phyloP scores from a whole-genome alignment of 1,284 basidiomycete species.

The Melampsora abietis-canadensis region DNA sequence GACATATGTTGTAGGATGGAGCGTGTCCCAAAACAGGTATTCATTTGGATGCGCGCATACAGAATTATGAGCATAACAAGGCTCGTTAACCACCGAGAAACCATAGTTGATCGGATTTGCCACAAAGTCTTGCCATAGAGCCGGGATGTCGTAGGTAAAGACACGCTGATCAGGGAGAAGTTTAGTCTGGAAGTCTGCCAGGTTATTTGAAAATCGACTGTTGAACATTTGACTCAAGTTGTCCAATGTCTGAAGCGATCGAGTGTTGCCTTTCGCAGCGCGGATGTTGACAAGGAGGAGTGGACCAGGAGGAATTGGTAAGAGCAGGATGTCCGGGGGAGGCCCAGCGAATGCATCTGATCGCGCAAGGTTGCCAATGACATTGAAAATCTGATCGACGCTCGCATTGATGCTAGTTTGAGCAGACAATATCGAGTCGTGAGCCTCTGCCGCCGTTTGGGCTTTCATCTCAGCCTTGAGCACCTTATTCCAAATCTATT shows the following conservation, averaged over 20 bases:
- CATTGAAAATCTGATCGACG: constrained; percentile 26
- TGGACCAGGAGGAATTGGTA: constrained; percentile 32
- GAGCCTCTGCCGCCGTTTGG: constrained; percentile 10
- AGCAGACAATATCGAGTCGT: constrained; percentile 4
- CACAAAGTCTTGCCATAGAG: constrained; percentile 28
- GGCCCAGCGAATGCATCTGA: constrained; percentile 19
- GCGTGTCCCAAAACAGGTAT: constrained; percentile 34
- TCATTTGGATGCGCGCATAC: constrained; percentile 12
- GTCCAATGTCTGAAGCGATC: constrained; percentile 9
- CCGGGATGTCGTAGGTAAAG: constrained; percentile 32
- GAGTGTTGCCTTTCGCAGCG: constrained; percentile 10
- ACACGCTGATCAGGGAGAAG: constrained; percentile 8
- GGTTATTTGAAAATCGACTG: constrained; percentile 9
- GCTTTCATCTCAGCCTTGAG: constrained; percentile 17
- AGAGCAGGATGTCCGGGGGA: constrained; percentile 25
- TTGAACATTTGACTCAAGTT: constrained; percentile 29
- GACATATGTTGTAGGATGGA: constrained; percentile 29
- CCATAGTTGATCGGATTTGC: not conserved
- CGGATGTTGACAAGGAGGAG: constrained; percentile 28
- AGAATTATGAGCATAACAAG: constrained; percentile 11
- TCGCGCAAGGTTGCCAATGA: constrained; percentile 17
- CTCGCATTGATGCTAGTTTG: constrained; percentile 24
- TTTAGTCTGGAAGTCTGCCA: constrained; percentile 12
- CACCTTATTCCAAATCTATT: constrained; percentile 30
- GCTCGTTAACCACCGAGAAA: constrained; percentile 15